A percentile compares a stretch with the other conserved stretches of the same genome.
These are phyloP conservation scores for Cucurbita argyrosperma DNA, from an alignment of 306 rosid genomes.

Conservation along the genomic window DNA sequence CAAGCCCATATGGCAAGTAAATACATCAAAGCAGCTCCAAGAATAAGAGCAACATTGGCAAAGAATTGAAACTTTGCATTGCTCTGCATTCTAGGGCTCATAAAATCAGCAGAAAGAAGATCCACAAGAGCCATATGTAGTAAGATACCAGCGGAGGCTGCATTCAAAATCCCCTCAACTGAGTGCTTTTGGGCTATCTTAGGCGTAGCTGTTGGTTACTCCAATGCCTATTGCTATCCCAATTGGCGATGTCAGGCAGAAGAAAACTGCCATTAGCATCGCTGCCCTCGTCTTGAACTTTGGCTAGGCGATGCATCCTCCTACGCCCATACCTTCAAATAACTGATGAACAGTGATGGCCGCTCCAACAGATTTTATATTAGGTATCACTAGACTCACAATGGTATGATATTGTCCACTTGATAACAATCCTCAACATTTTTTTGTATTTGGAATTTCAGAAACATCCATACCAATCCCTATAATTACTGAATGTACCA, in stretches of 20 bases:
- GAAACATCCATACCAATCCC: constrained; percentile 81
- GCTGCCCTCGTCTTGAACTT: constrained; percentile 25
- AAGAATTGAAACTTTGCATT: constrained; percentile 27
- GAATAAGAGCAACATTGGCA: constrained; percentile 45
- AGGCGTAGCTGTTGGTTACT: constrained; percentile 28
- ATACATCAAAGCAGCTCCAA: constrained; percentile 61
- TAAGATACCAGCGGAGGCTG: constrained; percentile 62
- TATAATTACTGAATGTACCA: constrained; percentile 66
- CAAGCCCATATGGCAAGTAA: constrained; percentile 58
- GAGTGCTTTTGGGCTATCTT: constrained; percentile 36
- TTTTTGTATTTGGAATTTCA: constrained; percentile 33
- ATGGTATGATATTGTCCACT: no score
- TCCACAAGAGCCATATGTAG: constrained; percentile 72
- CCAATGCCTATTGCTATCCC: constrained; percentile 57
- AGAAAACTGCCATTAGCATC: constrained; percentile 42
- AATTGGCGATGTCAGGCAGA: constrained; percentile 54
- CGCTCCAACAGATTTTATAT: constrained; percentile 43
- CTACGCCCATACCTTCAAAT: constrained; percentile 87
- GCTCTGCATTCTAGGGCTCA: constrained; percentile 43
- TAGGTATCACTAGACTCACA: no score
- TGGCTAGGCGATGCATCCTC: constrained; percentile 51
- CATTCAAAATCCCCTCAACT: constrained; percentile 40
- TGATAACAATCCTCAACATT: no score
- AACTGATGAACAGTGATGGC: constrained; percentile 75
- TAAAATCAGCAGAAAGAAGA: constrained; percentile 58